These are phyloP conservation scores for Pseudozyma tsukubaensis DNA, from an alignment of 1,284 basidiomycete genomes.

Conservation along the genomic window DNA sequence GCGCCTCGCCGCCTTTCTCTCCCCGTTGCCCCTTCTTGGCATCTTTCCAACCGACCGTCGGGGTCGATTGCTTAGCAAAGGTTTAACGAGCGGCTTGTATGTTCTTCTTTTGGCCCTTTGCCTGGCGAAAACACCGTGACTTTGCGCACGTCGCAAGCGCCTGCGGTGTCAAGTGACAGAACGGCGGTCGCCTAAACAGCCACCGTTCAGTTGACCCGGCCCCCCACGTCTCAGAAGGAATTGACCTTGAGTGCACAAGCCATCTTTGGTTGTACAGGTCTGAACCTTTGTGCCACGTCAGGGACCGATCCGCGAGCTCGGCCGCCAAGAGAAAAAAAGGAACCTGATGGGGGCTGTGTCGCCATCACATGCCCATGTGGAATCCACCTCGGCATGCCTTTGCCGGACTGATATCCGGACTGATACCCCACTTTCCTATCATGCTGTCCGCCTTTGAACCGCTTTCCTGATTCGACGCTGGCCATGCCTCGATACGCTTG, in stretches of 20 bases:
- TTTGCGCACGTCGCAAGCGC: background rate
- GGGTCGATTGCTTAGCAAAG: background rate
- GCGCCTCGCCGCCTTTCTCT: slow-evolving; percentile 7
- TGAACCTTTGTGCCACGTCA: background rate
- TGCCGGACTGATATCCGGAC: slow-evolving; percentile 29
- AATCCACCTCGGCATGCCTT: background rate
- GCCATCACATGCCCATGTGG: background rate
- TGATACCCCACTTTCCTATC: background rate
- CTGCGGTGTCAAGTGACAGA: slow-evolving; percentile 22
- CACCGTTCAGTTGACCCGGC: background rate
- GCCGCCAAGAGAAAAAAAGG: too few relatives aligned
- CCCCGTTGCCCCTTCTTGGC: slow-evolving; percentile 19
- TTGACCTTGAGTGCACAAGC: too few relatives aligned
- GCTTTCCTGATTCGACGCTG: background rate
- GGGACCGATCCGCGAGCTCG: background rate
- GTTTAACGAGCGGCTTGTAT: too few relatives aligned
- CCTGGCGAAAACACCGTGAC: background rate
- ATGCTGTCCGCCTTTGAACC: background rate
- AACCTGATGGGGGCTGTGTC: too few relatives aligned
- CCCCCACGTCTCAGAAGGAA: slow-evolving; percentile 27
- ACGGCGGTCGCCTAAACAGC: slow-evolving; percentile 2
- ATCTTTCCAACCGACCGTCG: slow-evolving; percentile 18
- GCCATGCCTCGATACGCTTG: background rate
- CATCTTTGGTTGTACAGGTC: too few relatives aligned
- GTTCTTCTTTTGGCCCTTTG: slow-evolving; percentile 7